Percentiles rank a stretch among this genome's conserved stretches.
Conservation (phyloP, 1,284 basidiomycete species). For the Ustilago nuda region DNA sequence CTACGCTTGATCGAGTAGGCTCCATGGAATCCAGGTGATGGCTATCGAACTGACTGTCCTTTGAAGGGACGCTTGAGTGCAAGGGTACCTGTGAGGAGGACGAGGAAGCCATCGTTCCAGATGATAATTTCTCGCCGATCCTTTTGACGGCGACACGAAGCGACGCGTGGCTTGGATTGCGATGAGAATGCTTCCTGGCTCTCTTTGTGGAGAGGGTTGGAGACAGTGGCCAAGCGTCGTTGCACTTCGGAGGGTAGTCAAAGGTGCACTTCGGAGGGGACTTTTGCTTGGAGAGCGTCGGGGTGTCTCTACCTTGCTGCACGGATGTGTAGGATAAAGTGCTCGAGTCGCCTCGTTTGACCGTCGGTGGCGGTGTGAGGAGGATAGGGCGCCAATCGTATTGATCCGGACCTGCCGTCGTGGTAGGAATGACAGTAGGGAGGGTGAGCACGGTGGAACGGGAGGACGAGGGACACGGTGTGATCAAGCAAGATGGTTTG, state of each 20-base stretch:
- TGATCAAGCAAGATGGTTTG: background rate
- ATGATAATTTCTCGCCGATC: background rate
- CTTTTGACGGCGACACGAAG: background rate
- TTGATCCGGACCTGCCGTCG: background rate
- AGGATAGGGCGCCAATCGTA: slow-evolving; percentile 30
- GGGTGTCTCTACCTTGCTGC: background rate
- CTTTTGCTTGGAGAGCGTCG: background rate
- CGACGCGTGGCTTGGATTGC: background rate
- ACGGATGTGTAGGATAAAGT: background rate
- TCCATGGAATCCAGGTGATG: background rate
- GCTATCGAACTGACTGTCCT: background rate
- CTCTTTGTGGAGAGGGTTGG: slow-evolving; percentile 22
- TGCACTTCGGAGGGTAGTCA: slow-evolving; percentile 3
- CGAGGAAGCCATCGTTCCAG: background rate
- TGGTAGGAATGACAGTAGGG: background rate
- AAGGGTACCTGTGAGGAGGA: background rate
- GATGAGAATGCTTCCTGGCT: slow-evolving; percentile 12
- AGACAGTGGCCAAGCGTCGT: slow-evolving; percentile 18
- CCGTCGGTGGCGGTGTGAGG: slow-evolving; percentile 23
- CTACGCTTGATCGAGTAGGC: background rate
- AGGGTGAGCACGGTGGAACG: background rate
- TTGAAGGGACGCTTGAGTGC: background rate
- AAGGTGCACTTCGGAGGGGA: background rate
- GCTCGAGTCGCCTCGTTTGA: background rate
- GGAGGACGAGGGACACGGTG: slow-evolving; percentile 1